A percentile compares a stretch with the other conserved stretches of the same genome.
These are phyloP conservation scores for Ophiostoma perfectum DNA, from an alignment of 2,329 filamentous ascomycete genomes.

Conservation along the genomic window DNA sequence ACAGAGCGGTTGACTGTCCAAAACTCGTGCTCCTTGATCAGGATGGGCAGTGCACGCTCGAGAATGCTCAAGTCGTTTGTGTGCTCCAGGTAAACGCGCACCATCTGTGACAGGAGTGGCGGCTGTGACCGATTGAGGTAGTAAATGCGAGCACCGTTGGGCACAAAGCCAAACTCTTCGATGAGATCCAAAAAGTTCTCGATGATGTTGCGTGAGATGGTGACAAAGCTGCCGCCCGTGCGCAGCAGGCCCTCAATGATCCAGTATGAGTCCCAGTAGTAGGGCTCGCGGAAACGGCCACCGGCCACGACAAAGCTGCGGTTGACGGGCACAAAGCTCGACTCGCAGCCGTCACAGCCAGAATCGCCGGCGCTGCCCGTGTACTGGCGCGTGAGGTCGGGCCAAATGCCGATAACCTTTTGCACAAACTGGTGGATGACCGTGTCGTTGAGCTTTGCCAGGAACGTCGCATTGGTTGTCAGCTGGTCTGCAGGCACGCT, in stretches of 20 bases:
- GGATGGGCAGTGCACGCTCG: slow-evolving; percentile 54
- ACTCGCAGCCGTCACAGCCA: slow-evolving; percentile 55
- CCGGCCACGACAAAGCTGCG: slow-evolving; percentile 65
- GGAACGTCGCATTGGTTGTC: slow-evolving; percentile 52
- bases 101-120: slow-evolving; percentile 61
- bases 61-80: slow-evolving; percentile 59
- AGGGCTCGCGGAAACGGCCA: slow-evolving; percentile 64
- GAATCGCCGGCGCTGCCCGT: slow-evolving; percentile 34
- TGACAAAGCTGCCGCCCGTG: slow-evolving; percentile 57
- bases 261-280: slow-evolving; percentile 69
- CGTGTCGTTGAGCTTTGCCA: slow-evolving; percentile 51
- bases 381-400: slow-evolving; percentile 59
- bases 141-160: slow-evolving; percentile 60
- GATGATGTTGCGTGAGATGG: slow-evolving; percentile 61
- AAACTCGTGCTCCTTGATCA: slow-evolving; percentile 60
- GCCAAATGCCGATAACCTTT: slow-evolving; percentile 65
- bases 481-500: slow-evolving; percentile 48
- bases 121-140: slow-evolving; percentile 65
- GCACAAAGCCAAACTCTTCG: slow-evolving; percentile 59
- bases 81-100: slow-evolving; percentile 57
- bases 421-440: slow-evolving; percentile 55
- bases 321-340: slow-evolving; percentile 61
- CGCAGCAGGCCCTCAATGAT: slow-evolving; percentile 61
- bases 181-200: slow-evolving; percentile 66
- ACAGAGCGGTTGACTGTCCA: slow-evolving; percentile 58